phyloP scores from a whole-genome alignment of 768 basidiomycete genomes.

The Suillus weaverae region DNA sequence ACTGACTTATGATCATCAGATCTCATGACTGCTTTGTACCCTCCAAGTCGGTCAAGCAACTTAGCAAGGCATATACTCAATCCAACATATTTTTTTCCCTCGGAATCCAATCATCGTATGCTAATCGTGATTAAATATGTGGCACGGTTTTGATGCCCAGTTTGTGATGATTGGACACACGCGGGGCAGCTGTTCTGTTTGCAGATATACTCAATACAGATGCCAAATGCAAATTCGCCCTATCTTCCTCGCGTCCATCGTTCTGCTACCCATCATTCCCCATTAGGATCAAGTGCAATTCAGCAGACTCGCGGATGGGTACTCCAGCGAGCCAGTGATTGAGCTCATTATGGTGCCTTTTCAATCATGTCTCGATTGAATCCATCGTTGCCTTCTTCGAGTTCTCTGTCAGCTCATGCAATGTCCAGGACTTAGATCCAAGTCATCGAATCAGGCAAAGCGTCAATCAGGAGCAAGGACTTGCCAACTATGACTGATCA shows the following conservation, averaged over 20 bases:
- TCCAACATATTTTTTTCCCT: background rate
- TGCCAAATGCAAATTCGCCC: background rate
- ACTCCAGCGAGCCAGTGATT: background rate
- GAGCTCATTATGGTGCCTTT: background rate
- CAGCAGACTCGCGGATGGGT: background rate
- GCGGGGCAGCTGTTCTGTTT: background rate
- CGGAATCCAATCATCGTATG: background rate
- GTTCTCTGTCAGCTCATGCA: conserved; percentile 7
- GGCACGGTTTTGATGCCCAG: background rate
- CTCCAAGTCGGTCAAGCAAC: background rate
- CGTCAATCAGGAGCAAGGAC: conserved; percentile 1
- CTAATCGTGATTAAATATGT: background rate
- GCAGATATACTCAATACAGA: background rate
- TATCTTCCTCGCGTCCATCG: background rate
- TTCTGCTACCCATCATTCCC: background rate
- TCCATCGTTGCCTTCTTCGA: conserved; percentile 6
- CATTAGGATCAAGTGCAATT: background rate
- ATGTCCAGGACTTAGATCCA: conserved; percentile 7
- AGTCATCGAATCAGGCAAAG: conserved; percentile 5
- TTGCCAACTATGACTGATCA: conserved; percentile 5
- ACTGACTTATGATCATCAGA: background rate
- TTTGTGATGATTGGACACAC: background rate
- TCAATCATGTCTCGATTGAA: background rate
- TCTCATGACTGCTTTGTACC: background rate
- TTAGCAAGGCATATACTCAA: background rate